Conservation (phyloP, 1,284 basidiomycete species). For the Naganishia sp. region DNA sequence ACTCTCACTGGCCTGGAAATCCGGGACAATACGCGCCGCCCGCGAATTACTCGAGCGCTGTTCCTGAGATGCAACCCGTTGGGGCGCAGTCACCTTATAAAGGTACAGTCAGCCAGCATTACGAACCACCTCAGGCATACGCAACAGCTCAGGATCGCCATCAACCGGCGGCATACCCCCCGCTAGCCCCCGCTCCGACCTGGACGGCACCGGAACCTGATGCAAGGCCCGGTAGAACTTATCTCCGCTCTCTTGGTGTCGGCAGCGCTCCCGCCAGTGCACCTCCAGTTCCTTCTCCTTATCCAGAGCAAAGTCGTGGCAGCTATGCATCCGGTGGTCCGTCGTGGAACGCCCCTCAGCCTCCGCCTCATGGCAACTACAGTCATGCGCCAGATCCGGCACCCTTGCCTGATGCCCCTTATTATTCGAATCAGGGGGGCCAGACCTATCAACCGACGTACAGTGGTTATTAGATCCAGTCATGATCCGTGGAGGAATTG, state of each 20-base stretch:
- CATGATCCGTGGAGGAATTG: no score
- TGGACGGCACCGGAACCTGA: slow-evolving; percentile 12
- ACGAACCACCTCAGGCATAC: neutral
- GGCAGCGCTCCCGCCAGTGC: neutral
- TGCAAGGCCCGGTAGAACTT: slow-evolving; percentile 14
- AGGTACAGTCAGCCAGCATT: no score
- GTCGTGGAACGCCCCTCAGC: no score
- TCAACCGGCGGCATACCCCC: neutral
- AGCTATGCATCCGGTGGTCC: no score
- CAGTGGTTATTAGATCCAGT: neutral
- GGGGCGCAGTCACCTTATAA: neutral
- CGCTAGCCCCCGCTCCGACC: neutral
- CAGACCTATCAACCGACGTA: neutral
- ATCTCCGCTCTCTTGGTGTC: slow-evolving; percentile 21
- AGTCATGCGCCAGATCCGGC: neutral
- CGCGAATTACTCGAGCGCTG: neutral
- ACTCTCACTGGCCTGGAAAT: neutral
- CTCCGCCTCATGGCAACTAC: no score
- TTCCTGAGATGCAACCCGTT: neutral
- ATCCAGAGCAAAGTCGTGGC: neutral
- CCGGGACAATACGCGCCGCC: neutral
- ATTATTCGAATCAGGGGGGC: no score
- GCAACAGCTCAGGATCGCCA: neutral
- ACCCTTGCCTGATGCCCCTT: no score
- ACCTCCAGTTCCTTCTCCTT: neutral